Evolutionary conservation across 73 alveolate genomes (phyloP).

Genomic region (Breviolum minutum): DNA sequence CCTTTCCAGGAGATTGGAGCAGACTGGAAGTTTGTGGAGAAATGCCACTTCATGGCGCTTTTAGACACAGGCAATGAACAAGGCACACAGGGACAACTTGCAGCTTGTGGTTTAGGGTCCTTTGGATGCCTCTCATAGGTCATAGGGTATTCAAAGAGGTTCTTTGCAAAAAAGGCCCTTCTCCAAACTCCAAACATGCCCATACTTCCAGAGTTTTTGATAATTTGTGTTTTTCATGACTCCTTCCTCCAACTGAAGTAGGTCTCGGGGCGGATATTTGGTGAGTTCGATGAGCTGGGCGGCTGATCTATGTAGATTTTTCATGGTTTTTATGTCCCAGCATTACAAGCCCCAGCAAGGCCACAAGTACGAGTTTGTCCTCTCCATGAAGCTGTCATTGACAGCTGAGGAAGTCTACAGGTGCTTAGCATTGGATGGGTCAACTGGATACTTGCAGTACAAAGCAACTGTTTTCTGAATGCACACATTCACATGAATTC

Average conservation of each 20-base stretch:
- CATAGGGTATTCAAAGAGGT: too few species aligned
- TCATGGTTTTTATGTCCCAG: too few species aligned
- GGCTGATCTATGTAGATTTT: neutral
- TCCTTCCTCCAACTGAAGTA: neutral
- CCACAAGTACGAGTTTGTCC: constrained; percentile 57
- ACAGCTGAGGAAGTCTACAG: constrained; percentile 52
- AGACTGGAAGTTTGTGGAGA: constrained; percentile 24
- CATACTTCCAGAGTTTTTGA: neutral
- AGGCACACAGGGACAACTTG: neutral
- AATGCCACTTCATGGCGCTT: constrained; percentile 35
- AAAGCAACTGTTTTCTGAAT: too few species aligned
- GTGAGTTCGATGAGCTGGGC: neutral
- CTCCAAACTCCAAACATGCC: too few species aligned
- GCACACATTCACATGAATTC: too few species aligned
- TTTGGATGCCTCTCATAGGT: too few species aligned
- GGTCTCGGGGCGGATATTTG: too few species aligned
- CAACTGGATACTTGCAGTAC: too few species aligned
- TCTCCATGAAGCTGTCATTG: constrained; percentile 24
- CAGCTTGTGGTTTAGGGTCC: too few species aligned
- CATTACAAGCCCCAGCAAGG: neutral
- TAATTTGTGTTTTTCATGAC: neutral
- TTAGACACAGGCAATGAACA: constrained; percentile 63
- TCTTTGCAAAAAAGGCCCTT: too few species aligned
- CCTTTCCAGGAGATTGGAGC: constrained; percentile 52
- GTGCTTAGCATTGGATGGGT: neutral